Percentiles rank a stretch among this genome's conserved stretches.
phyloP scores from a whole-genome alignment of 495 filamentous ascomycete species.

The Penicillium samsonianum region DNA sequence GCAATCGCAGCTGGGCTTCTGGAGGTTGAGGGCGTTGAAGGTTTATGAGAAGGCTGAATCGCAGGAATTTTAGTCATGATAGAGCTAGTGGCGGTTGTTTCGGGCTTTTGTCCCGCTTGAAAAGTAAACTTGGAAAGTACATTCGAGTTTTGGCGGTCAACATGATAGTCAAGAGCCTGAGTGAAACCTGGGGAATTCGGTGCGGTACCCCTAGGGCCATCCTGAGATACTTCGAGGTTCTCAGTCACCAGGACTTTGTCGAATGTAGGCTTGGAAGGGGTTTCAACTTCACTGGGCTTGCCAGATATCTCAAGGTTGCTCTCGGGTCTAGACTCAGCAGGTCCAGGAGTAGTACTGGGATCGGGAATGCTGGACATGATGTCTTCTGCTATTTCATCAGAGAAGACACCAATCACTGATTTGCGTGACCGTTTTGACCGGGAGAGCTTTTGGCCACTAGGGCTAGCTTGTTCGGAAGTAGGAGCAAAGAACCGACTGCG shows the following conservation, averaged over 20 bases:
- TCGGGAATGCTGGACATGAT: constrained; percentile 57
- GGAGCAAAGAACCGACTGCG: constrained; percentile 62
- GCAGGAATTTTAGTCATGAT: constrained; percentile 19
- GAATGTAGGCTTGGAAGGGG: background rate
- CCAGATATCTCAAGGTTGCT: constrained; percentile 25
- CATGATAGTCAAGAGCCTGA: constrained; percentile 39
- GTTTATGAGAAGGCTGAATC: constrained; percentile 12
- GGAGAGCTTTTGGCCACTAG: constrained; percentile 49
- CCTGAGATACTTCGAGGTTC: background rate
- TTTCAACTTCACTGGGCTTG: background rate
- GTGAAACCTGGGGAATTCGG: constrained; percentile 31
- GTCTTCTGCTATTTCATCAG: constrained; percentile 67
- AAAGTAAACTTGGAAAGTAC: constrained; percentile 41
- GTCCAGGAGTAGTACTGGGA: constrained; percentile 20
- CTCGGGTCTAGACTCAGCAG: constrained; percentile 20
- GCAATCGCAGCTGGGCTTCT: constrained; percentile 11
- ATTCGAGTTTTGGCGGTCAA: constrained; percentile 40
- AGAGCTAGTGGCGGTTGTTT: constrained; percentile 1
- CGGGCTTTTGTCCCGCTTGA: constrained; percentile 18
- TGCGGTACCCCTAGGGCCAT: constrained; percentile 4
- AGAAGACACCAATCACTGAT: constrained; percentile 59
- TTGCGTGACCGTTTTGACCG: constrained; percentile 51
- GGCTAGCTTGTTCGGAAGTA: constrained; percentile 44
- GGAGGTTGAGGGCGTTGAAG: constrained; percentile 8
- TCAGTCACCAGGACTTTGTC: background rate